A percentile compares a stretch with the other conserved stretches of the same genome.
Conservation (phyloP, 768 basidiomycete genomes). For the Trichaptum fuscoviolaceum region DNA sequence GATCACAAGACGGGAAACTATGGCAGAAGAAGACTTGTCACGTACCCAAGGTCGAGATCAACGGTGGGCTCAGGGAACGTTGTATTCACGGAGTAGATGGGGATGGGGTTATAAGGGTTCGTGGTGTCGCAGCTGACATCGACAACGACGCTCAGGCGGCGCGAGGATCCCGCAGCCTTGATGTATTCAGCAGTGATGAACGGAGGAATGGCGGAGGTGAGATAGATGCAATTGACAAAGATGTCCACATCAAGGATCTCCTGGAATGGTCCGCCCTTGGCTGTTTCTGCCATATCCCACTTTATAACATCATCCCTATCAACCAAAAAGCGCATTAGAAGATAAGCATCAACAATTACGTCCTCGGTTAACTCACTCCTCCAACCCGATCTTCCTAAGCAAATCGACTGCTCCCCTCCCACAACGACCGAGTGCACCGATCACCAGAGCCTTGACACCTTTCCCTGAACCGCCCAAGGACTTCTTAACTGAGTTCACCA, state of each 20-base stretch:
- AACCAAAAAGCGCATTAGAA: neutral
- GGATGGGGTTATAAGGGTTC: constrained; percentile 97
- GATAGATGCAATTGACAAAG: constrained; percentile 99
- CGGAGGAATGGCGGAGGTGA: constrained; percentile 77
- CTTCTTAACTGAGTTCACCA: constrained; percentile 70
- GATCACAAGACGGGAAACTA: neutral
- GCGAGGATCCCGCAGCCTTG: constrained; percentile 56
- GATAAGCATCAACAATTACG: neutral
- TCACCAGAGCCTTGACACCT: constrained; percentile 82
- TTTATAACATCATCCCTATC: constrained; percentile 86
- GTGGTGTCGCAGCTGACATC: constrained; percentile 99
- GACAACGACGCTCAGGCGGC: constrained; percentile 78
- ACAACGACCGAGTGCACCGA: constrained; percentile 93
- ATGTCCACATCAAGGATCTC: constrained; percentile 97
- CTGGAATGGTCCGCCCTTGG: constrained; percentile 91
- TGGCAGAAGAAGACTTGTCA: constrained; percentile 10
- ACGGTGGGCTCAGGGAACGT: constrained; percentile 92
- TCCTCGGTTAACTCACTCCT: constrained; percentile 58
- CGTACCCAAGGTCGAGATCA: constrained; percentile 74
- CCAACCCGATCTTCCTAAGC: constrained; percentile 89
- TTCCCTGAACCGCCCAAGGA: constrained; percentile 63
- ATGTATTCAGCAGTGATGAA: constrained; percentile 75
- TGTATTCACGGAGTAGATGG: constrained; percentile 91
- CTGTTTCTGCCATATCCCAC: constrained; percentile 97
- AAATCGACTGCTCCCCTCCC: constrained; percentile 93